A percentile compares a stretch with the other conserved stretches of the same genome.
These are phyloP conservation scores for Arthrinium puccinioides DNA, from an alignment of 2,329 filamentous ascomycete species.

Conservation along the genomic window DNA sequence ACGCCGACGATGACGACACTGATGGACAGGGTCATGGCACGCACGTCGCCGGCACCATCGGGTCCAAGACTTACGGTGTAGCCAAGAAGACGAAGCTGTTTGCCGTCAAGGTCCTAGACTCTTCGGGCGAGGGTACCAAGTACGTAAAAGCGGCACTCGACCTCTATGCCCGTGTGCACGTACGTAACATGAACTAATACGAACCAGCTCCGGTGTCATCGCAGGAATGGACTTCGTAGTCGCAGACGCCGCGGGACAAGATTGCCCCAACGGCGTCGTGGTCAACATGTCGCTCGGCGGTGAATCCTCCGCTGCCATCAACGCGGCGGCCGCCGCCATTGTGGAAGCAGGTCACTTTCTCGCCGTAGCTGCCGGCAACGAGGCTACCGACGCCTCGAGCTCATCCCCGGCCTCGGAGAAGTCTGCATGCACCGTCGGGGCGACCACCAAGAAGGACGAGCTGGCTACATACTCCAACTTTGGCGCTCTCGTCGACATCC, in stretches of 20 bases:
- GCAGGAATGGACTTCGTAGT: slow-evolving; percentile 36
- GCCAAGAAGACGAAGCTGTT: slow-evolving; percentile 33
- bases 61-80: slow-evolving; percentile 35
- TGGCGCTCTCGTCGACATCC: slow-evolving; percentile 40
- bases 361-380: slow-evolving; percentile 50
- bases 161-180: slow-evolving; percentile 36
- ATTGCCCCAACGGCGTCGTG: slow-evolving; percentile 36
- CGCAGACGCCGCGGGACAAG: slow-evolving; percentile 23
- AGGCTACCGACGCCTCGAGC: slow-evolving; percentile 31
- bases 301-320: slow-evolving; percentile 35
- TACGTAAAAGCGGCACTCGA: no score
- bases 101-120: slow-evolving; percentile 38
- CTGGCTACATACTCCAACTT: slow-evolving; percentile 31
- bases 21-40: slow-evolving; percentile 38
- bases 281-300: slow-evolving; percentile 53
- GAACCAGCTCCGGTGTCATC: slow-evolving; percentile 33
- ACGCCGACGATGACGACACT: slow-evolving; percentile 23
- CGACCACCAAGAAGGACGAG: slow-evolving; percentile 25
- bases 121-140: slow-evolving; percentile 28
- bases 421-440: slow-evolving; percentile 44
- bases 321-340: slow-evolving; percentile 40
- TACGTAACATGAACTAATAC: no score
- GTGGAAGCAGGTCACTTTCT: slow-evolving; percentile 41
- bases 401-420: slow-evolving; percentile 42
- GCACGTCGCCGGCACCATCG: slow-evolving; percentile 38